Percentiles rank a stretch among this genome's conserved stretches.
Conservation (phyloP, 805 yeast genomes). For the Ogataea kodamae region DNA sequence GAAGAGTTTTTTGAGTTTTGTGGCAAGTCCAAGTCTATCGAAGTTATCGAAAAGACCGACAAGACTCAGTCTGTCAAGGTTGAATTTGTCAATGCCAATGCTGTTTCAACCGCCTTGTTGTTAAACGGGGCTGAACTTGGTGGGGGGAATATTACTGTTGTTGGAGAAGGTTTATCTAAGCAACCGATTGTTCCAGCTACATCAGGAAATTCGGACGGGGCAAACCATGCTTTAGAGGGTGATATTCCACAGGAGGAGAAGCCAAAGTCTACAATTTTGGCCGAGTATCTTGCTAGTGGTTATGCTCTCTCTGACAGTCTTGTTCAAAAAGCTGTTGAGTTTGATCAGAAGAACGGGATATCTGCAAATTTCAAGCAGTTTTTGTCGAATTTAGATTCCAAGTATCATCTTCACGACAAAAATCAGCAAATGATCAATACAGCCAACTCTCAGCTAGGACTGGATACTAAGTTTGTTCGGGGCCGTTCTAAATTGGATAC, state of each 20-base stretch:
- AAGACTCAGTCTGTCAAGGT: conserved; percentile 43
- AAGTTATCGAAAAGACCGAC: conserved; percentile 30
- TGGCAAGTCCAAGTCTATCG: conserved; percentile 47
- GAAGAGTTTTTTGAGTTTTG: conserved; percentile 72
- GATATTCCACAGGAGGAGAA: conserved; percentile 72
- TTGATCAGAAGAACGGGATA: conserved; percentile 64
- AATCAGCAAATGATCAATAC: conserved; percentile 33
- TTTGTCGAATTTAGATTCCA: conserved; percentile 50
- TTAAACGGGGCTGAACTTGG: conserved; percentile 73
- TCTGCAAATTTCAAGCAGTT: conserved; percentile 55
- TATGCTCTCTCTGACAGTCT: conserved; percentile 62
- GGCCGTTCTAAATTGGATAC: conserved; percentile 38
- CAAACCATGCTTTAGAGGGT: conserved; percentile 24
- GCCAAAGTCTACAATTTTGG: conserved; percentile 72
- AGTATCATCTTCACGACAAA: conserved; percentile 59
- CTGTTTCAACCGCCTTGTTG: conserved; percentile 66
- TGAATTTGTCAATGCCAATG: conserved; percentile 53
- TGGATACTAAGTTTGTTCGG: conserved; percentile 38
- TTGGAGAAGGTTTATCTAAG: conserved; percentile 28
- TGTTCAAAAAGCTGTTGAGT: conserved; percentile 54
- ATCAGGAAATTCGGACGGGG: conserved; percentile 1
- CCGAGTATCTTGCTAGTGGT: conserved; percentile 74
- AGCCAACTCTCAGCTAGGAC: conserved; percentile 40
- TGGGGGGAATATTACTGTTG: conserved; percentile 50
- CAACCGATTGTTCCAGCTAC: conserved; percentile 19